Evolutionary conservation across 2,329 filamentous ascomycete species (phyloP).

Genomic region (Beauveria pseudobassiana): DNA sequence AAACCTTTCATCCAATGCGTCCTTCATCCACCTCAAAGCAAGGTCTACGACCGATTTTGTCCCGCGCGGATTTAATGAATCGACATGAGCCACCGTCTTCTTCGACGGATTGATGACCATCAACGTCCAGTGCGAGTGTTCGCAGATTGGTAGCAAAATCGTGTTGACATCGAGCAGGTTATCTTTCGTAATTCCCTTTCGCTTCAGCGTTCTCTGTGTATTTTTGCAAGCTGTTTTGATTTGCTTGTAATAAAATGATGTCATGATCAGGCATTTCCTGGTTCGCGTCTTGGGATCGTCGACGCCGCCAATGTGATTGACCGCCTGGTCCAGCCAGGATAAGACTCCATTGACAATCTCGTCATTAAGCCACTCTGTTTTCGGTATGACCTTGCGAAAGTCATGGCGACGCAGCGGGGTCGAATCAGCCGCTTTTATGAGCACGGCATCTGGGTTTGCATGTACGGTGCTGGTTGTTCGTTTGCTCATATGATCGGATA

Average conservation of each 20-base stretch:
- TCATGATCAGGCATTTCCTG: conserved; percentile 55
- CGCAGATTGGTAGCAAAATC: conserved; percentile 63
- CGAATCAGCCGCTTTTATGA: conserved; percentile 42
- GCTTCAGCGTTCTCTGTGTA: conserved; percentile 49
- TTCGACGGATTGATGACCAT: conserved; percentile 56
- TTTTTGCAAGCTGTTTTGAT: conserved; percentile 39
- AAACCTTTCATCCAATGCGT: conserved; percentile 48
- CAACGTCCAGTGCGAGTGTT: conserved; percentile 62
- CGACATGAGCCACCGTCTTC: conserved; percentile 58
- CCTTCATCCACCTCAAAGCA: conserved; percentile 47
- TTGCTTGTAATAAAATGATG: conserved; percentile 58
- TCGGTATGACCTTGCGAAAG: conserved; percentile 53
- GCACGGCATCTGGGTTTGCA: conserved; percentile 22
- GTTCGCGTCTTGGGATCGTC: conserved; percentile 36
- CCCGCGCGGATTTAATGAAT: conserved; percentile 49
- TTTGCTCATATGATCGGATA: not conserved
- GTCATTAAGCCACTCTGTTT: conserved; percentile 65
- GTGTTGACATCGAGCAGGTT: conserved; percentile 60
- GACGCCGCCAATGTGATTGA: conserved; percentile 50
- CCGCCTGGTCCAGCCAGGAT: conserved; percentile 48
- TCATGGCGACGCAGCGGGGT: conserved; percentile 47
- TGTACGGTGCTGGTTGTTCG: not conserved
- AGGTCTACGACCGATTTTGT: conserved; percentile 31
- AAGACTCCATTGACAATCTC: conserved; percentile 65
- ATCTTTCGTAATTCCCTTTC: conserved; percentile 46